These are phyloP conservation scores for Epichloe coenophiala DNA, from an alignment of 2,329 filamentous ascomycete genomes.

Conservation along the genomic window DNA sequence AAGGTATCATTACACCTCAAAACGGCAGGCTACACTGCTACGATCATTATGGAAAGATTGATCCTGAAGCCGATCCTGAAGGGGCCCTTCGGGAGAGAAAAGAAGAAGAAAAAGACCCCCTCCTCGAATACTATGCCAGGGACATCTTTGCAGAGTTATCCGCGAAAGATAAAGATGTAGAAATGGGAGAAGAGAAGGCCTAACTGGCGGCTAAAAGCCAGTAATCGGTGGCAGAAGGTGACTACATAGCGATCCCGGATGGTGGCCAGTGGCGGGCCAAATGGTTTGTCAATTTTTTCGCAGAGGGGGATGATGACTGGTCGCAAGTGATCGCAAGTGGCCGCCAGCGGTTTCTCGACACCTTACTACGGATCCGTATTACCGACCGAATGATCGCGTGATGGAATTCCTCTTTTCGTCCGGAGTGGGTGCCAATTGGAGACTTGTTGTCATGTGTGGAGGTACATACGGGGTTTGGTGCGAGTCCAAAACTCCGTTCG, in stretches of 20 bases:
- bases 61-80: no score
- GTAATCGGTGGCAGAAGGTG: not conserved
- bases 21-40: no score
- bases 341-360: not conserved
- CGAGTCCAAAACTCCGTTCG: not conserved
- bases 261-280: no score
- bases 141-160: no score
- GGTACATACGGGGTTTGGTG: not conserved
- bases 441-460: not conserved
- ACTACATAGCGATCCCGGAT: no score
- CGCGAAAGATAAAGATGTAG: no score
- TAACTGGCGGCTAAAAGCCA: no score
- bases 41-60: fast-evolving
- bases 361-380: not conserved
- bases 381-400: not conserved
- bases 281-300: not conserved
- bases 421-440: no score
- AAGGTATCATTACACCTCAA: no score
- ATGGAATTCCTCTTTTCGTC: not conserved
- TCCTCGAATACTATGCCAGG: fast-evolving
- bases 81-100: no score
- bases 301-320: not conserved
- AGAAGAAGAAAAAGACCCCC: fast-evolving
- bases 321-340: no score
- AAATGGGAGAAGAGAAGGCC: no score